These are phyloP conservation scores for Fusarium avenaceum DNA, from an alignment of 2,329 filamentous ascomycete species.

Conservation along the genomic window DNA sequence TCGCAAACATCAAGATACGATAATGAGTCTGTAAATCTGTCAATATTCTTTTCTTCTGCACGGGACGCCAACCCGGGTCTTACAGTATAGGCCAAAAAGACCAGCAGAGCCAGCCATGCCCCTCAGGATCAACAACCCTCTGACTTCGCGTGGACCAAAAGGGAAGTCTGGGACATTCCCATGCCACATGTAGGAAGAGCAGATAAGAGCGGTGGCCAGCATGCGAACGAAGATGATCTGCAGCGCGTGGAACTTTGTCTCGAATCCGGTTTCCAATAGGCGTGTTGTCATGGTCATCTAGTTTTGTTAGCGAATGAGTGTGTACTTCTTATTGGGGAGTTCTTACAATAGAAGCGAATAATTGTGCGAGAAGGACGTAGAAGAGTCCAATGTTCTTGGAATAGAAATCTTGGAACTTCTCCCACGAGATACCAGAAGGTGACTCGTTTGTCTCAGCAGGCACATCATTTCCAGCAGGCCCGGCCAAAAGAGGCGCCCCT, in stretches of 20 bases:
- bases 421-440: neutral
- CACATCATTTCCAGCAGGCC: neutral
- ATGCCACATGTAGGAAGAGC: conserved; percentile 58
- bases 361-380: conserved; percentile 57
- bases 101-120: conserved; percentile 75
- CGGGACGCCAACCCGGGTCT: neutral
- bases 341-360: conserved; percentile 58
- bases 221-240: conserved; percentile 61
- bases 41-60: neutral
- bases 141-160: conserved; percentile 72
- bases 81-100: conserved; percentile 70
- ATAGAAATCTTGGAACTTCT: conserved; percentile 58
- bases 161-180: conserved; percentile 71
- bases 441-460: neutral
- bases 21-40: conserved; percentile 55
- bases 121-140: conserved; percentile 72
- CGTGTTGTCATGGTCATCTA: conserved; percentile 60
- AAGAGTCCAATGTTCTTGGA: conserved; percentile 59
- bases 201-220: conserved; percentile 55
- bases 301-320: conserved; percentile 13
- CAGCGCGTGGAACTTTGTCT: conserved; percentile 57
- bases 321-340: rapidly evolving
- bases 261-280: conserved; percentile 52
- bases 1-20: conserved; percentile 82
- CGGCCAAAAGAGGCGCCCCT: neutral